Evolutionary conservation across 768 basidiomycete species (phyloP).

Genomic region (Kondoa subrosea): DNA sequence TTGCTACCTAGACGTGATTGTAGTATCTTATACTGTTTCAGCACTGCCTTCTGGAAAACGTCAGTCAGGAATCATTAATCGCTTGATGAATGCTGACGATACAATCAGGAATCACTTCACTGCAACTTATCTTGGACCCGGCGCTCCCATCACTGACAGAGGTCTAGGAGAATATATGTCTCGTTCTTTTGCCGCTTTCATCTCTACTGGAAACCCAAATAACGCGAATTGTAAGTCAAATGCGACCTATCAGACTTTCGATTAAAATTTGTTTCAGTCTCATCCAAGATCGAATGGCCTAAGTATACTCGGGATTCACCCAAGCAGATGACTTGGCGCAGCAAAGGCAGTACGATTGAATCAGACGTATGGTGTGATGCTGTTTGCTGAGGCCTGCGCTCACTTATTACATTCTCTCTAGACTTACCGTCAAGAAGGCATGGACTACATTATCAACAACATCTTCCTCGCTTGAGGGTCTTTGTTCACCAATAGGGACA

Average conservation of each 20-base stretch:
- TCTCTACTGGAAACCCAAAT: neutral
- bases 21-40: neutral
- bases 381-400: neutral
- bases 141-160: slow-evolving; percentile 2
- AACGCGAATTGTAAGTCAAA: neutral
- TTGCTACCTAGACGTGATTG: neutral
- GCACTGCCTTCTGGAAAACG: neutral
- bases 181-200: slow-evolving; percentile 2
- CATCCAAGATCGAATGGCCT: neutral
- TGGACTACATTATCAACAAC: neutral
- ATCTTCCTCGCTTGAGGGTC: neutral
- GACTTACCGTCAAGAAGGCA: too few species aligned
- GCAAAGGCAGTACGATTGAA: neutral
- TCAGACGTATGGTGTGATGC: neutral
- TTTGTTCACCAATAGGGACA: neutral
- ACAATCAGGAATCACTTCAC: neutral
- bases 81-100: neutral
- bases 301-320: neutral
- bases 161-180: neutral
- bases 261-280: neutral
- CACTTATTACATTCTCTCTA: neutral
- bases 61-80: neutral
- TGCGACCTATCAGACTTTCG: neutral
- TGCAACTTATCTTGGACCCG: neutral
- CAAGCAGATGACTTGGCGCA: neutral